Evolutionary conservation across 106 monocot species (phyloP).

Genomic region (Alisma plantagoaquatica): DNA sequence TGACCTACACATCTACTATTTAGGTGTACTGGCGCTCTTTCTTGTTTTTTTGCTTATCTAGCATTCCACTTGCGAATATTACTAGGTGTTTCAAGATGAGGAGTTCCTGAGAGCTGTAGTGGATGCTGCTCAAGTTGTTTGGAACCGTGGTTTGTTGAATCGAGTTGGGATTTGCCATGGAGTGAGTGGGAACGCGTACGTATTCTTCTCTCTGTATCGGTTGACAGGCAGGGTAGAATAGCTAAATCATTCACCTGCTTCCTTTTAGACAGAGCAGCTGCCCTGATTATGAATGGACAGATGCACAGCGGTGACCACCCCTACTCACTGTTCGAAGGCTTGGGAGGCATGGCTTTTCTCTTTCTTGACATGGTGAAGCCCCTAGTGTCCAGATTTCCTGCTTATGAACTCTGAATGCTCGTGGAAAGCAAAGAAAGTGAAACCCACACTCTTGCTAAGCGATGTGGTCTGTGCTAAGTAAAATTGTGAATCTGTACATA

Average conservation of each 20-base stretch:
- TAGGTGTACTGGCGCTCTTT: too few species aligned
- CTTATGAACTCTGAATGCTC: slow-evolving; percentile 67
- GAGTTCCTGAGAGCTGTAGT: slow-evolving; percentile 42
- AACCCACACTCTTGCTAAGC: too few species aligned
- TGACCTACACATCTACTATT: slow-evolving; percentile 20
- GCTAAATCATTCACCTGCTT: slow-evolving; percentile 74
- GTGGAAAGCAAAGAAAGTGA: too few species aligned
- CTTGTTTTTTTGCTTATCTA: too few species aligned
- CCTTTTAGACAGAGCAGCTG: slow-evolving; percentile 41
- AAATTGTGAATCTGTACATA: too few species aligned
- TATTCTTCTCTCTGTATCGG: slow-evolving; percentile 57
- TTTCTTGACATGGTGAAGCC: slow-evolving; percentile 60
- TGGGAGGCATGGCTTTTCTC: slow-evolving; percentile 68
- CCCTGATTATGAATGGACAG: slow-evolving; percentile 39
- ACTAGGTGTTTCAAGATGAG: slow-evolving; percentile 51
- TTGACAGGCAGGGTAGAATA: slow-evolving; percentile 44
- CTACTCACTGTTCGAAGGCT: slow-evolving; percentile 71
- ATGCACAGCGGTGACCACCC: slow-evolving; percentile 73
- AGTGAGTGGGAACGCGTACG: slow-evolving; percentile 67
- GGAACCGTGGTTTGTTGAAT: too few species aligned
- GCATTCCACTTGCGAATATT: too few species aligned
- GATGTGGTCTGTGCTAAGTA: too few species aligned
- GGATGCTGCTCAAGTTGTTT: slow-evolving; percentile 61
- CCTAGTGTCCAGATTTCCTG: slow-evolving; percentile 55
- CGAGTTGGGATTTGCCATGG: slow-evolving; percentile 84